Evolutionary conservation across 331 rosid species (phyloP).

Genomic region (Erythrophleum ivorense): DNA sequence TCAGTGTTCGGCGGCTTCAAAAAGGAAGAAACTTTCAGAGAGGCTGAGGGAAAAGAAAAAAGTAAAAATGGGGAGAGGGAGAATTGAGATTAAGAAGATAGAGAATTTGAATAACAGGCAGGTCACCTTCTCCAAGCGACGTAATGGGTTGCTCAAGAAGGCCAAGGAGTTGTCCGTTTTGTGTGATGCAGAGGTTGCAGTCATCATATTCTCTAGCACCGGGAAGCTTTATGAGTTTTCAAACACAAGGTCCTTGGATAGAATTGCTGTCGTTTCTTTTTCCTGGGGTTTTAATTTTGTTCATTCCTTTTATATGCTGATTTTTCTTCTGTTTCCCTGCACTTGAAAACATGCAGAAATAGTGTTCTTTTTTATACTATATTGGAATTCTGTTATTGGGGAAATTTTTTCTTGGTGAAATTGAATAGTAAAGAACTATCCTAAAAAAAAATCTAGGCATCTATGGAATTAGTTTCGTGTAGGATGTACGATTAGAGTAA

Average conservation of each 20-base stretch:
- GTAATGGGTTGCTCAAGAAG: constrained; percentile 60
- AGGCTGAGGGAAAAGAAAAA: not conserved
- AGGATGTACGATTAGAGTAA: too few relatives aligned
- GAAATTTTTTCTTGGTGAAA: not conserved
- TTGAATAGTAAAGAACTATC: not conserved
- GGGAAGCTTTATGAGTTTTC: constrained; percentile 59
- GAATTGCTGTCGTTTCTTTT: not conserved
- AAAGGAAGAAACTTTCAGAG: not conserved
- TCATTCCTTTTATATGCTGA: not conserved
- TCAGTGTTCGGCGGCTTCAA: not conserved
- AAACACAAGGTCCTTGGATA: not conserved
- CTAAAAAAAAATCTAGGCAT: not conserved
- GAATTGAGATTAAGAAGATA: constrained; percentile 62
- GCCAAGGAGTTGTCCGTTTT: constrained; percentile 61
- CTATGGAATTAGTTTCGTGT: not conserved
- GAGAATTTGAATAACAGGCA: constrained; percentile 60
- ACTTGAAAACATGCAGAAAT: not conserved
- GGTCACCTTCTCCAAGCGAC: constrained; percentile 64
- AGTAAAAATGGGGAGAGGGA: constrained; percentile 56
- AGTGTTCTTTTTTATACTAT: too few relatives aligned
- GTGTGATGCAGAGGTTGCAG: constrained; percentile 62
- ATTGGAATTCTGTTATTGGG: not conserved
- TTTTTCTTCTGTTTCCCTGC: not conserved
- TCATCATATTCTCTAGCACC: constrained; percentile 59
- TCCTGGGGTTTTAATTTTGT: not conserved